Evolutionary conservation across 2,329 filamentous ascomycete species (phyloP), one percentile per base, ranked within the genome.

Genomic region (Sporothrix dimorphospora): DNA sequence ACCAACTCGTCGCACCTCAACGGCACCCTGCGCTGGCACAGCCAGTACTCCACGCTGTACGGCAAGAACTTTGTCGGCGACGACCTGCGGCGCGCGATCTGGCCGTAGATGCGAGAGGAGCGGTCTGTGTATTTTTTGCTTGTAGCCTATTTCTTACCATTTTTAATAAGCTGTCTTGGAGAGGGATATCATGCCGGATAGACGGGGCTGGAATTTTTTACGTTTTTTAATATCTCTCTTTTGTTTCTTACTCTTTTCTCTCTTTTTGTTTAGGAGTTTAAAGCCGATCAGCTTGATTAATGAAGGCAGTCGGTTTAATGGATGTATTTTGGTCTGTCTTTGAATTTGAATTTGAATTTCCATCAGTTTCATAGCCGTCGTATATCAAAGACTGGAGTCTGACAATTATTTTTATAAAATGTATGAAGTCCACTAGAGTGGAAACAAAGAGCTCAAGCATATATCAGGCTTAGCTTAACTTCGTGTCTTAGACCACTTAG

Each of bases 1-100:
- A n/a, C 69, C 21, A 70, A 72, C 24, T 63, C 61, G 8, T 70
- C 71, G 45, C 70, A 73, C 45, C 72, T 72, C 21, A 71, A 71
- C 19, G 71, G 69, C 19, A 73, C 69, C 38, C 72, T 81, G 12
- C 75, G 77, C 72, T 82, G 80, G 78, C 74, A 77, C 70, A 81
- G 81, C 75, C 65, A 74, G 63, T 80, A 77, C 73, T 79, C 80
- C 16, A 78, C 77, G 34, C 65, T 82, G 24, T 80, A 79, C 71
- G 79, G 80, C 14, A 71, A 68, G 14, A 30, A 72, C 14, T 68
- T 73, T n/a, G 65, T 70, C 45, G 78, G 75, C 4, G 45, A 71
- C 12, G 68, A 74, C 1, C 72, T 76, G 42, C 74, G 73, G 72
- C 65, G 69, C 51, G 76, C 73, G 4, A 76, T 78, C 66, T 79